Evolutionary conservation across 805 yeast genomes (phyloP).

Genomic region (Schizosaccharomyces cryophilus): DNA sequence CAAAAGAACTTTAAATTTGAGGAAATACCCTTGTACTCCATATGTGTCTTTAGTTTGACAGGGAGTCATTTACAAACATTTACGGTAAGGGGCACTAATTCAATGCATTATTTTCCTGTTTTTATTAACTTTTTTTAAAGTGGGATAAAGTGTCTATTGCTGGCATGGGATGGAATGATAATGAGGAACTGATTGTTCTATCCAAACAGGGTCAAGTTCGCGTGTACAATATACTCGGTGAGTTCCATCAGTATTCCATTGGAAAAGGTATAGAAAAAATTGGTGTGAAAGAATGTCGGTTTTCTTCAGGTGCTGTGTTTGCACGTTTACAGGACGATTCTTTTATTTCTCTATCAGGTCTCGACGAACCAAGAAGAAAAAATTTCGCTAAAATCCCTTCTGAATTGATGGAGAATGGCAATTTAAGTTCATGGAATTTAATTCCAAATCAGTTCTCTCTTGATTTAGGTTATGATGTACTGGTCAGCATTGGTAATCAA

Average conservation of each 20-base stretch:
- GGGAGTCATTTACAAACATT: slow-evolving; percentile 11
- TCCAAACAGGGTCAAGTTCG: slow-evolving; percentile 29
- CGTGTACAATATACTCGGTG: slow-evolving; percentile 43
- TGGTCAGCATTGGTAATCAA: slow-evolving; percentile 10
- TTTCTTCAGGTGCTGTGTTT: slow-evolving; percentile 23
- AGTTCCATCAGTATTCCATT: slow-evolving; percentile 30
- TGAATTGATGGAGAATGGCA: background rate
- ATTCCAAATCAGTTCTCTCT: slow-evolving; percentile 11
- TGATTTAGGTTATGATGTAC: slow-evolving; percentile 13
- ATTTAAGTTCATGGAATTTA: slow-evolving; percentile 11
- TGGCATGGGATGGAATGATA: slow-evolving; percentile 27
- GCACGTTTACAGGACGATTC: slow-evolving; percentile 19
- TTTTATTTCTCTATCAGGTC: slow-evolving; percentile 20
- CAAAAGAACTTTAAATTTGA: background rate
- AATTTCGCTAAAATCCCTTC: slow-evolving; percentile 7
- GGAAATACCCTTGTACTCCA: slow-evolving; percentile 6
- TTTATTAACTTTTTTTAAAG: slow-evolving; percentile 5
- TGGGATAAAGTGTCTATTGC: slow-evolving; percentile 27
- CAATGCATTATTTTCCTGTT: background rate
- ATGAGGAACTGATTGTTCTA: slow-evolving; percentile 33
- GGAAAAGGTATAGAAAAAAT: slow-evolving; percentile 15
- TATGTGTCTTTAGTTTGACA: slow-evolving; percentile 13
- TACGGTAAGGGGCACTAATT: slow-evolving; percentile 6
- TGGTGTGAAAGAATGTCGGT: slow-evolving; percentile 17
- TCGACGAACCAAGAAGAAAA: slow-evolving; percentile 15